A percentile compares a stretch with the other conserved stretches of the same genome.
These are phyloP conservation scores for Solanum sejunctum DNA, from an alignment of 257 asterid species.

Conservation along the genomic window DNA sequence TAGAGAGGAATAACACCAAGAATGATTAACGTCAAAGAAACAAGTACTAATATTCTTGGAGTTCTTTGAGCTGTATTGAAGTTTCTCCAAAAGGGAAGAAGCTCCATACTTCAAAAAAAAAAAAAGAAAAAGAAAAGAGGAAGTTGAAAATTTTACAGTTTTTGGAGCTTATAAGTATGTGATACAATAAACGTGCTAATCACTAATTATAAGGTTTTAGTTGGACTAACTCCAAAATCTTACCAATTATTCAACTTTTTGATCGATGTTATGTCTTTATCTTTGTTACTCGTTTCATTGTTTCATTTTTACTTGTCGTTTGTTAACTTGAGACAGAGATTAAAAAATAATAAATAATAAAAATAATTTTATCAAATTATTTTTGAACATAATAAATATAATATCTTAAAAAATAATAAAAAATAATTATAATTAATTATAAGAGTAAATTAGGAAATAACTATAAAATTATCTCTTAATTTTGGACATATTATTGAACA, in stretches of 20 bases:
- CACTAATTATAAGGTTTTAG: background rate
- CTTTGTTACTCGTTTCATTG: background rate
- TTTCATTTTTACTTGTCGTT: too few species aligned
- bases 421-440: too few species aligned
- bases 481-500: too few species aligned
- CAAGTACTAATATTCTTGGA: background rate
- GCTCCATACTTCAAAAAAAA: background rate
- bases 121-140: background rate
- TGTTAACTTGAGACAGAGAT: too few species aligned
- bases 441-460: too few species aligned
- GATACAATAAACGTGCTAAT: background rate
- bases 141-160: background rate
- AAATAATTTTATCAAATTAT: too few species aligned
- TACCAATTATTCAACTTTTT: background rate
- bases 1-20: slow-evolving; percentile 3
- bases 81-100: background rate
- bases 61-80: background rate
- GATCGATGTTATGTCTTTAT: background rate
- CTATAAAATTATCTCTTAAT: too few species aligned
- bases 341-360: too few species aligned
- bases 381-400: too few species aligned
- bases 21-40: background rate
- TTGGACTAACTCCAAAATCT: background rate
- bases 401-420: too few species aligned
- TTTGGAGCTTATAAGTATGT: background rate